Conservation (phyloP, 176 grass and related monocot species). For the Hordeum vulgare region MorexV3_pseudomolecules_assembly NC_058519.1:307363733-307364232, state of each 20-base stretch:
- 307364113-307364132: slow-evolving; percentile 35
- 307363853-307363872: slow-evolving; percentile 68
- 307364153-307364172: slow-evolving; percentile 98
- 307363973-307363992: background rate
- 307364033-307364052: slow-evolving; percentile 49
- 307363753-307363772: slow-evolving; percentile 83
- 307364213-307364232: slow-evolving; percentile 33
- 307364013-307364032: slow-evolving; percentile 65
- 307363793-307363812: slow-evolving; percentile 70
- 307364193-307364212: slow-evolving; percentile 84
- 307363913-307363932: background rate
- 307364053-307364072: slow-evolving; percentile 87
- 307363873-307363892: slow-evolving; percentile 71
- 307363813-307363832: slow-evolving; percentile 58
- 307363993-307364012: slow-evolving; percentile 75
- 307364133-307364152: slow-evolving; percentile 89
- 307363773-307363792: slow-evolving; percentile 75
- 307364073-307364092: slow-evolving; percentile 83
- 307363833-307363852: slow-evolving; percentile 34
- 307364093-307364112: slow-evolving; percentile 31
- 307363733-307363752: slow-evolving; percentile 80
- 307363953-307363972: background rate
- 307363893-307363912: slow-evolving; percentile 46
- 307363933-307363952: background rate
- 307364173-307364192: slow-evolving; percentile 89